phyloP scores from a whole-genome alignment of 306 rosid species.

The Vachellia pachyceras region DNA sequence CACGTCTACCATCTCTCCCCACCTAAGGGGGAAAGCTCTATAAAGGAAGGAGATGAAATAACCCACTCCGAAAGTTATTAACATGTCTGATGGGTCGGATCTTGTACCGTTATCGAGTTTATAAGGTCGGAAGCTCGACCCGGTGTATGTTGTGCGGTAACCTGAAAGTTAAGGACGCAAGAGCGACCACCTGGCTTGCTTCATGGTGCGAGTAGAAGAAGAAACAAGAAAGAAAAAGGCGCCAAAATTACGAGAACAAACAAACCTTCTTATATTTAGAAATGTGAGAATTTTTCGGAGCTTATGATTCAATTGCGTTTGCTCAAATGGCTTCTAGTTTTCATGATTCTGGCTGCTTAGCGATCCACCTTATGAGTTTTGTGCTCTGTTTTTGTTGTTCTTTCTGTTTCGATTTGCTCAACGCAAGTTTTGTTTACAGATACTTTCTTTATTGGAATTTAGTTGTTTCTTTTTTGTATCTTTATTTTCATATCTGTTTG shows the following conservation, averaged over 20 bases:
- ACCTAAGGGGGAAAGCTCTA: too few species aligned
- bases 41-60: too few species aligned
- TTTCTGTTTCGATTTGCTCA: slow-evolving; percentile 11
- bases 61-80: too few species aligned
- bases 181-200: slow-evolving; percentile 42
- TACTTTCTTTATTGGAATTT: too few species aligned
- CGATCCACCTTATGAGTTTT: background rate
- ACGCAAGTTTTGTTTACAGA: background rate
- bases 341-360: background rate
- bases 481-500: background rate
- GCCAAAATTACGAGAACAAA: slow-evolving; percentile 34
- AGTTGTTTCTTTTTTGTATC: background rate
- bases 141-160: slow-evolving; percentile 57
- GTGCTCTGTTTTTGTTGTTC: slow-evolving; percentile 21
- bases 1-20: too few species aligned
- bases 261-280: slow-evolving; percentile 25
- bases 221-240: background rate
- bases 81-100: too few species aligned
- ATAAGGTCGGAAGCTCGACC: background rate
- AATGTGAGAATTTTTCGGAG: slow-evolving; percentile 16
- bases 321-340: background rate
- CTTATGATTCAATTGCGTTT: background rate
- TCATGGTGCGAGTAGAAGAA: slow-evolving; percentile 27
- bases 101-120: too few species aligned
- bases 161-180: slow-evolving; percentile 53